phyloP scores from a whole-genome alignment of 2,329 filamentous ascomycete species.

The Pseudonectria foliicola region DNA sequence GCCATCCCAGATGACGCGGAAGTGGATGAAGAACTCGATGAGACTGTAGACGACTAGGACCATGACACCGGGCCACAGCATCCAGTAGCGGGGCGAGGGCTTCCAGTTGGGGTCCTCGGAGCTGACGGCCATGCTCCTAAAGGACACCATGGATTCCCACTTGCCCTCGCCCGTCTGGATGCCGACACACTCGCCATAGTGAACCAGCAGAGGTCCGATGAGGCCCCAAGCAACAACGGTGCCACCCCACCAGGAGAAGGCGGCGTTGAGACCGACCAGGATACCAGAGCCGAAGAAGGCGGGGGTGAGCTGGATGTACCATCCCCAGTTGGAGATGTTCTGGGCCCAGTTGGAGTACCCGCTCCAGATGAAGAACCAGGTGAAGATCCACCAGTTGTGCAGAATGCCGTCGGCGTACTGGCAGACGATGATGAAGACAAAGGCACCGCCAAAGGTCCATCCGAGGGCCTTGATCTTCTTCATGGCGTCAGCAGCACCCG shows the following conservation, averaged over 20 bases:
- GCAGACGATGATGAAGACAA: conserved; percentile 47
- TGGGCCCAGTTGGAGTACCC: conserved; percentile 43
- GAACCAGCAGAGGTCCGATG: conserved; percentile 38
- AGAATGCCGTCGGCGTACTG: conserved; percentile 54
- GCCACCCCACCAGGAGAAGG: conserved; percentile 50
- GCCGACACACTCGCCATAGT: conserved; percentile 47
- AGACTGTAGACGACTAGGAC: conserved; percentile 35
- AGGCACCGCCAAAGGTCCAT: conserved; percentile 41
- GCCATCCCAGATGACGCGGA: conserved; percentile 29
- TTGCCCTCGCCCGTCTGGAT: conserved; percentile 22
- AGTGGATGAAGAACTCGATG: conserved; percentile 34
- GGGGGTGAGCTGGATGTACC: conserved; percentile 52
- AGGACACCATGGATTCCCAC: conserved; percentile 25
- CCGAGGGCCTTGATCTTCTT: conserved; percentile 50
- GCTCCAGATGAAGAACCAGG: conserved; percentile 49
- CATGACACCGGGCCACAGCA: conserved; percentile 38
- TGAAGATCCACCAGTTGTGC: conserved; percentile 51
- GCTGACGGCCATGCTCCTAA: conserved; percentile 25
- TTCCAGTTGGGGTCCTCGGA: conserved; percentile 18
- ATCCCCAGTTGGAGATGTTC: conserved; percentile 53
- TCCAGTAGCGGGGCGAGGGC: conserved; percentile 35
- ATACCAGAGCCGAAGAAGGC: conserved; percentile 53
- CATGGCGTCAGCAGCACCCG: conserved; percentile 44
- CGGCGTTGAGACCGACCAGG: conserved; percentile 47
- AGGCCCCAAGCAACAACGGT: conserved; percentile 49